phyloP scores from a whole-genome alignment of 2,329 filamentous ascomycete species.

The Colletotrichum sp. region DNA sequence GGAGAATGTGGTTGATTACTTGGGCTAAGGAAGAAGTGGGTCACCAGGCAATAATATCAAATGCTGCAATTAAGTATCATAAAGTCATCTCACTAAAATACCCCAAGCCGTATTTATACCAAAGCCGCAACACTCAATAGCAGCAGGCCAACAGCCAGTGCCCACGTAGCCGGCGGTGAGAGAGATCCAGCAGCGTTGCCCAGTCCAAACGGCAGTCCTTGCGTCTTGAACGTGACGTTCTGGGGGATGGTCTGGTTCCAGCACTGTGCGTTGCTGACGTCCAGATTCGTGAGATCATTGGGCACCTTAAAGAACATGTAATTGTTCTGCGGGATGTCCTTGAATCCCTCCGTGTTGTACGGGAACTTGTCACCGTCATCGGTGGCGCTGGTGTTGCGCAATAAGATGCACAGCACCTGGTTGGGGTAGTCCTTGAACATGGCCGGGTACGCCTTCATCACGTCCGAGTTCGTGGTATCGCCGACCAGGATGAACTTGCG shows the following conservation, averaged over 20 bases:
- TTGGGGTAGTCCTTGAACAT: conserved; percentile 70
- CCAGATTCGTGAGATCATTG: conserved; percentile 69
- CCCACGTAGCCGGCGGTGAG: conserved; percentile 24
- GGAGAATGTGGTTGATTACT: neutral
- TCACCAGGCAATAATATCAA: neutral
- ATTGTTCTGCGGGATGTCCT: conserved; percentile 65
- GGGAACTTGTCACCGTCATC: conserved; percentile 72
- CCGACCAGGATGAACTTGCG: conserved; percentile 79
- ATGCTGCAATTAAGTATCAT: neutral
- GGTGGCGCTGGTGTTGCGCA: conserved; percentile 76
- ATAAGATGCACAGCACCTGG: conserved; percentile 78
- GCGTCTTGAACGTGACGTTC: conserved; percentile 73
- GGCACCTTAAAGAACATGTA: conserved; percentile 84
- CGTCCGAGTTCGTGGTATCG: conserved; percentile 78
- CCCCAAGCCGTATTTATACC: conserved; percentile 17
- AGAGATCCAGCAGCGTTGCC: conserved; percentile 35
- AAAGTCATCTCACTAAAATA: neutral
- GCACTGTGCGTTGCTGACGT: conserved; percentile 72
- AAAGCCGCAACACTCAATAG: conserved; percentile 25
- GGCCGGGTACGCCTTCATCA: conserved; percentile 70
- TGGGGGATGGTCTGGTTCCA: conserved; percentile 68
- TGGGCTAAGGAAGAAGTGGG: neutral
- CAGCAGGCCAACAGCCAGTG: conserved; percentile 23
- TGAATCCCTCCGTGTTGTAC: conserved; percentile 76
- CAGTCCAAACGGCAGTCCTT: conserved; percentile 59